Evolutionary conservation across 495 filamentous ascomycete genomes (phyloP), one percentile per base, ranked within the genome.

Genomic region (Penicillium ochrochloron): DNA sequence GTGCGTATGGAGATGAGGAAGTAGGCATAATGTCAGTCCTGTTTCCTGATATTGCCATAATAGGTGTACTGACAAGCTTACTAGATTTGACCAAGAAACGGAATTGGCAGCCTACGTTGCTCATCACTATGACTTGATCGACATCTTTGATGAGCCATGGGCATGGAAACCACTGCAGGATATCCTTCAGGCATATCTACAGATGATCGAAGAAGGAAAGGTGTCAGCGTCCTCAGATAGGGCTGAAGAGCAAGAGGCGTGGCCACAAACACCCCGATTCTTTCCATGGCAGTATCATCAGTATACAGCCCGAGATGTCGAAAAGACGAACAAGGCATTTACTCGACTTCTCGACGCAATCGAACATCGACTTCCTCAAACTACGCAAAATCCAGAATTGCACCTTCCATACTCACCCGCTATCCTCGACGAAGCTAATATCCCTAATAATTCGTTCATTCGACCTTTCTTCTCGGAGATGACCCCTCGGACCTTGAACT

Each of bases 201-300:
- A 59, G 39, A 59, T 59, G 57, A 48, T 46, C 39, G 57, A 48
- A n/a, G 57, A 59, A 59, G 27, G 33, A 19, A 59, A 27, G 48
- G 57, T 59, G n/a, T 27, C 27, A 34, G 44, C 57, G 29, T 48
- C 57, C 19, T 17, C 39, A 33, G 17, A 59, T 21, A 17, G 1
- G 46, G 46, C 19, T 8, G 19, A 50, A 4, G 46, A 50, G 9
- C 6, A 50, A 17, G 21, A 50, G 5, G 12, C 5, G 2, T 27
- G 25, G 25, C 25, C 25, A 27, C 1, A 4, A 25, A 50, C 6
- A 50, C 46, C 46, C 25, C 46, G 46, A 50, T 27, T 50, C 46
- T 50, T 50, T 50, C 46, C 46, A 50, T 50, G 46, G 46, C 46
- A 17, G 46, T 50, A 50, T 50, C 21, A 50, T 50, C 21, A 50